Evolutionary conservation across 2,329 filamentous ascomycete species (phyloP), one percentile per base, ranked within the genome.

Genomic region (Bimuria novae-zelandiae): DNA sequence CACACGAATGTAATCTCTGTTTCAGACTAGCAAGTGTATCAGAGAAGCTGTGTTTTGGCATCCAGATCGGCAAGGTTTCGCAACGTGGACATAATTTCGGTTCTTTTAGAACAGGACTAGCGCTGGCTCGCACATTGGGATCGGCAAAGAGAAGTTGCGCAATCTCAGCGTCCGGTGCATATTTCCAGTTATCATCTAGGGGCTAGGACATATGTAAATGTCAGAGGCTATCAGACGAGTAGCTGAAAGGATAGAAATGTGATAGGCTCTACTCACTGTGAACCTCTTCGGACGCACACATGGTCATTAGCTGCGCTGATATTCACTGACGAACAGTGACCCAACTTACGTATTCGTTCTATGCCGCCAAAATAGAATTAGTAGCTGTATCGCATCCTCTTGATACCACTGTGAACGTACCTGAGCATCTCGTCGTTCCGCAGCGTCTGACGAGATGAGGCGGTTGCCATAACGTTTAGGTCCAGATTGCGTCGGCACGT

Each of bases 271-370:
- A n/a, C n/a, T n/a, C n/a, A 37, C 35, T 6, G 35, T 37, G 21
- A 37, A 37, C 21, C 35, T 37, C 35, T 37, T 17, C n/a, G 17
- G 21, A 5, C n/a, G n/a, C 7, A 19, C 3, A 37, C 4, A 19
- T 19, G 6, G 5, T 37, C 3, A 16, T 37, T 19, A 37, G 35
- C 35, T 37, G 17, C 17, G 5, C 21, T 6, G 7, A 19, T 17
- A n/a, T 37, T 16, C 16, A 37, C 16, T 21, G 35, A 4, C 25
- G 25, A 27, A 21, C 40, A 19, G 25, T 3, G n/a, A 30, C 17
- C n/a, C n/a, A 19, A 43, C 40, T 43, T 21, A 43, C 40, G 25
- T 43, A 43, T 43, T 43, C 40, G n/a, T 43, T 43, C 40, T 43
- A 10, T 27, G 6, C 4, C 36, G n/a, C 27, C 3, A 27, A 27